A percentile compares a stretch with the other conserved stretches of the same genome.
phyloP scores from a whole-genome alignment of 257 asterid species.

The Nicotiana knightiana region DNA sequence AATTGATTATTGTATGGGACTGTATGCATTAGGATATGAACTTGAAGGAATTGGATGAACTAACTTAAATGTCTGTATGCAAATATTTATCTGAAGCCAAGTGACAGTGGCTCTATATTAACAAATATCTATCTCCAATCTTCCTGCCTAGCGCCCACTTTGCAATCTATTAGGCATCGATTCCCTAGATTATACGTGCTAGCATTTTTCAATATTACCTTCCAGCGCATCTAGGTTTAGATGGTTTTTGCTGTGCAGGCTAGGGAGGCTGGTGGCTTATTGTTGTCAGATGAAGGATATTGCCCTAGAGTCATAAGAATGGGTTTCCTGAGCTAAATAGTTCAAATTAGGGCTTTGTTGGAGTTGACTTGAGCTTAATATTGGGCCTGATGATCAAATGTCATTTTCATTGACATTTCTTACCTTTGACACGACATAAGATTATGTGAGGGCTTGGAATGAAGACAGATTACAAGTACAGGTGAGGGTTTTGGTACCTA shows the following conservation, averaged over 20 bases:
- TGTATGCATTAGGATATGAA: background rate
- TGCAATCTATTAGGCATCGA: background rate
- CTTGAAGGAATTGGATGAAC: conserved; percentile 5
- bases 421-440: background rate
- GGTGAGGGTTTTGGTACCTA: conserved; percentile 9
- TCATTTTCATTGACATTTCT: background rate
- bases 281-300: conserved; percentile 10
- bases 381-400: conserved; percentile 6
- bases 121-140: background rate
- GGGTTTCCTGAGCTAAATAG: conserved; percentile 8
- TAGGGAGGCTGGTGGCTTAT: conserved; percentile 7
- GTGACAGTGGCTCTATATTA: background rate
- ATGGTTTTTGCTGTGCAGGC: conserved; percentile 11
- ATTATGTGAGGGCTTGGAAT: conserved; percentile 10
- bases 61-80: background rate
- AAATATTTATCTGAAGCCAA: background rate
- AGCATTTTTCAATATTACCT: background rate
- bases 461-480: conserved; percentile 5
- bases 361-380: conserved; percentile 6
- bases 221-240: conserved; percentile 11
- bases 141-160: background rate
- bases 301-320: conserved; percentile 10
- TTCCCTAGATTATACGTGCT: background rate
- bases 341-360: conserved; percentile 5
- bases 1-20: background rate